Evolutionary conservation across 345 rosid genomes (phyloP), one percentile per base, ranked within the genome.

Genomic region (Eucalyptus sideroxylon): DNA sequence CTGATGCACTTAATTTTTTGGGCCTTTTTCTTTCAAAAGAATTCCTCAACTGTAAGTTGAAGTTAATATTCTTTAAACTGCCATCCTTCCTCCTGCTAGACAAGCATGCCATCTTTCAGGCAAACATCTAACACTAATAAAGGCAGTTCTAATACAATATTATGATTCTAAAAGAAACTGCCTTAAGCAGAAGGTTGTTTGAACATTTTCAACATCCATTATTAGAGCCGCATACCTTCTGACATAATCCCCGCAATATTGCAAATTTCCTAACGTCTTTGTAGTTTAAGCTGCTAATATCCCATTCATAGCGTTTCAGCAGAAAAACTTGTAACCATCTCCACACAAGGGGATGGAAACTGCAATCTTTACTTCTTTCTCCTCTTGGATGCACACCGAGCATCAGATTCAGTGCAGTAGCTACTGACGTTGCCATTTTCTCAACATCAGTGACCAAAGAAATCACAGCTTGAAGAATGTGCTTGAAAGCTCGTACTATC

Each of bases 401-500:
- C 98, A 98, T 95, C 94, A 98, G 91, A 93, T 98, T 97, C 92
- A 98, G 90, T 37, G 99, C 97, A 92, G 96, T 96, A 90, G 98
- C 98, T 90, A 97, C 93, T 88, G 95, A 92, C 69, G 88, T 92
- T 87, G 99, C 97, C 92, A 98, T 89, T 90, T 93, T 93, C 88
- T 94, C 95, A 89, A 93, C 93, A 92, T 95, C 91, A 86, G 27
- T 90, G 77, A 92, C 95, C 86, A 95, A 95, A 92, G 99, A 95
- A 93, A 98, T 94, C 92, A 97, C 97, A 62, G 97, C 98, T 94
- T 91, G 99, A 90, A 98, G 95, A 91, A 97, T 91, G 89, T 97
- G 99, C 94, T 98, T 98, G 91, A 96, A 96, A 88, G 98, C 99
- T 88, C 99, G 92, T 90, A 96, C 98, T 90, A 98, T 95, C 99